A percentile compares a stretch with the other conserved stretches of the same genome.
Conservation (phyloP, 768 basidiomycete genomes). For the Cyathus striatus region DNA sequence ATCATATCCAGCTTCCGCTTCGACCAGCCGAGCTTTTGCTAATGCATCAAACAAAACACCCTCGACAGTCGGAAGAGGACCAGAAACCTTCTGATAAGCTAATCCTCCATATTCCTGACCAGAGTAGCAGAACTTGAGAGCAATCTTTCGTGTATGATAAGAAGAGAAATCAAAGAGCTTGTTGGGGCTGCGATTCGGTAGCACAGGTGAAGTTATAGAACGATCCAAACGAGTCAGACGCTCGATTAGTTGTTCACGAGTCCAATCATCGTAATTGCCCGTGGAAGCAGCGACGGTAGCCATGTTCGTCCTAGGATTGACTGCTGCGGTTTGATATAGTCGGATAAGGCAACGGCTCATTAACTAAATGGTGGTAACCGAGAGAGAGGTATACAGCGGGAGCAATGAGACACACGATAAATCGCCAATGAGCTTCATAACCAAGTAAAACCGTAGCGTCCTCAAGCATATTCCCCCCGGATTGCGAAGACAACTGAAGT, state of each 20-base stretch:
- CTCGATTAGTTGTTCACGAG: slow-evolving; percentile 57
- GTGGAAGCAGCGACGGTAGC: no score
- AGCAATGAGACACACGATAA: no score
- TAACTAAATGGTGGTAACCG: no score
- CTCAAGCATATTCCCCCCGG: no score
- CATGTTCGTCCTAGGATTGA: no score
- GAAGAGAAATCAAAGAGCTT: slow-evolving; percentile 57
- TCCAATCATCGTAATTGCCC: slow-evolving; percentile 44
- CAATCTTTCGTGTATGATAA: slow-evolving; percentile 83
- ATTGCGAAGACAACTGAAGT: no score
- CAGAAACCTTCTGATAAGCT: slow-evolving; percentile 68
- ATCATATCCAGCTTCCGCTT: slow-evolving; percentile 66
- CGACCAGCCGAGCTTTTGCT: slow-evolving; percentile 71
- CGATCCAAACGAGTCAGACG: slow-evolving; percentile 47
- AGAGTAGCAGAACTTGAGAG: slow-evolving; percentile 88
- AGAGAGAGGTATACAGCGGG: no score
- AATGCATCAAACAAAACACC: slow-evolving; percentile 79
- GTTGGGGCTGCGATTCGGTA: slow-evolving; percentile 10
- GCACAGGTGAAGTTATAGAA: slow-evolving; percentile 16
- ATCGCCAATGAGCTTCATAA: no score
- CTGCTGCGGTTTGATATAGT: no score
- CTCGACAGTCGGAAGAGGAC: slow-evolving; percentile 87
- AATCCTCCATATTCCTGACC: slow-evolving; percentile 92
- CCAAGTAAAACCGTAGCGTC: no score
- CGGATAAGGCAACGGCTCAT: no score